Conservation (phyloP, 345 rosid species). For the Brassica napus region DNA sequence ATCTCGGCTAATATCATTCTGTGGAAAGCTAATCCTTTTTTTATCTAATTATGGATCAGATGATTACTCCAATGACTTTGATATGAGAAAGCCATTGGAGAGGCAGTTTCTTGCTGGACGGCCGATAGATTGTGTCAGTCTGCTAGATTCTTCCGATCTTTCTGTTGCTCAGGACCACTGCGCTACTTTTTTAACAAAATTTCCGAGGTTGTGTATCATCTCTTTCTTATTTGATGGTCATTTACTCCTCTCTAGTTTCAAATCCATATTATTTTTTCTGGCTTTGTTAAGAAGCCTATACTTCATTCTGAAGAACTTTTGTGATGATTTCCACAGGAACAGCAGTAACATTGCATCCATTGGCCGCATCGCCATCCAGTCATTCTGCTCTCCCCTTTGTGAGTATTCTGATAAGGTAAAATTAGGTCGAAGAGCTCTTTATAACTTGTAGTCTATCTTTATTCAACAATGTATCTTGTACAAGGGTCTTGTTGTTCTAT, state of each 20-base stretch:
- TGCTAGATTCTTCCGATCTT: constrained; percentile 58
- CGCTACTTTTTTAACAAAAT: constrained; percentile 62
- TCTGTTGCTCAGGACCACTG: constrained; percentile 56
- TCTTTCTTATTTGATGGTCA: constrained; percentile 26
- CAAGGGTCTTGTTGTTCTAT: background rate
- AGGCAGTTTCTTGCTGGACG: constrained; percentile 62
- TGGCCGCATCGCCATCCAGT: constrained; percentile 85
- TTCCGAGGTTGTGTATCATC: constrained; percentile 53
- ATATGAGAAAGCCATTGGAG: constrained; percentile 90
- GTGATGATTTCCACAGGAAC: constrained; percentile 47
- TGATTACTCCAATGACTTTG: constrained; percentile 77
- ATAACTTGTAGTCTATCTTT: constrained; percentile 9
- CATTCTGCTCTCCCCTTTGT: constrained; percentile 88
- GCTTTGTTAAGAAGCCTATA: background rate
- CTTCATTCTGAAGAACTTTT: background rate
- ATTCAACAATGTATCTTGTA: background rate
- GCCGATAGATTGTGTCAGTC: constrained; percentile 71
- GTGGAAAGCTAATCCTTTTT: constrained; percentile 11
- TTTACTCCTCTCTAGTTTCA: background rate
- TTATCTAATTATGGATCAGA: constrained; percentile 49
- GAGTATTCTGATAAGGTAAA: constrained; percentile 62
- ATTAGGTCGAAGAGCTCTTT: constrained; percentile 28
- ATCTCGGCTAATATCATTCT: background rate
- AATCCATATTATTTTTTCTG: background rate
- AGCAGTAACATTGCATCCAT: constrained; percentile 49